Base-by-base conservation (phyloP, 1,284 basidiomycete species). In the Ganoderma sinense region DNA sequence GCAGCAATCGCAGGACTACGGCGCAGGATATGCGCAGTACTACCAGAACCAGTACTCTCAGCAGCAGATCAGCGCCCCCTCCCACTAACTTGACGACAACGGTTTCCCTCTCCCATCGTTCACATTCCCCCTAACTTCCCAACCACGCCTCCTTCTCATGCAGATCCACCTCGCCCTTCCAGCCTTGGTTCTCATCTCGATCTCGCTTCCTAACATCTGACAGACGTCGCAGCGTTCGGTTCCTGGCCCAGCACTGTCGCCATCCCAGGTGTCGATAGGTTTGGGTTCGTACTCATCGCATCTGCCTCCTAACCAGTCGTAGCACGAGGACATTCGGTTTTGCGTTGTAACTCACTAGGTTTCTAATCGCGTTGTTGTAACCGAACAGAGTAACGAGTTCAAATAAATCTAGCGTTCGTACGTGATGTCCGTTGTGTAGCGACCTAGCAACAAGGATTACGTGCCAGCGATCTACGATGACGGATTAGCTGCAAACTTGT, bases 21-120 rank as follows among this genome's bases (percentile, higher is more conserved):
- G 64, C 53, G 64, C 64, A 41, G 64, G 64, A n/a, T 65, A 65
- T 29, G 64, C 63, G 3, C 64, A 65, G 53, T 65, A 65, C 26
- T 65, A 65, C 64, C 64, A 65, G 64, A 58, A 58, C 64, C 92
- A 94, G 84, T 93, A 94, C 77, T 85, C 89, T 74, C 92, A 93
- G 79, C 89, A 91, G 79, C 89, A 90, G 80, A 80, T 86, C 79
- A 85, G 84, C 81, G 87, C 89, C 79, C 87, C 83, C 58, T 72
- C 83, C 51, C 81, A 85, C 73, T 84, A 79, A 80, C 79, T 68
- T 69, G 40, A 43, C 59, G 39, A 53, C 56, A 39, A 51, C 64
- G 16, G 18, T 23, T 65, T 39, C 58, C 41, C 31, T 16, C 20
- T 11, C 60, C 51, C 58, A 23, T 66, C 69, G 56, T 70, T 62